phyloP scores from a whole-genome alignment of 106 monocot genomes.

The Dendrobium nobile region DNA sequence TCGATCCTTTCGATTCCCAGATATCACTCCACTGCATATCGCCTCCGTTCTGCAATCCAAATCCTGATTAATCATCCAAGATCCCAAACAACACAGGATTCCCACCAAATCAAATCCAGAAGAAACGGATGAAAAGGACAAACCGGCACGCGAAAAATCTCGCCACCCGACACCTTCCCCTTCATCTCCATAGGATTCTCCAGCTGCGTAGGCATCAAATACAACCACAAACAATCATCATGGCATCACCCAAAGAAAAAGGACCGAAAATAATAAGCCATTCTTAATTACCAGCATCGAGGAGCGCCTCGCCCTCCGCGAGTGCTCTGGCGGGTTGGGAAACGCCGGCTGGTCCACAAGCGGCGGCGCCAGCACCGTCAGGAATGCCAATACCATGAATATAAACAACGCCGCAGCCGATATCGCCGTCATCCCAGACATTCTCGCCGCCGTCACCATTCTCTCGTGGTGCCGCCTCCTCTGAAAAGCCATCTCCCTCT shows the following conservation, averaged over 20 bases:
- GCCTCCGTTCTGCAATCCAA: slow-evolving; percentile 6
- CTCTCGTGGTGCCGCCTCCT: slow-evolving; percentile 6
- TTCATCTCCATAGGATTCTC: slow-evolving; percentile 9
- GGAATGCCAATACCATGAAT: slow-evolving; percentile 3
- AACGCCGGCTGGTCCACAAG: neutral
- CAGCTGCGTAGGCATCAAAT: neutral
- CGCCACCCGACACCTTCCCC: slow-evolving; percentile 8
- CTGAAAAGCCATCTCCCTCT: neutral
- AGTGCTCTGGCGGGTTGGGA: neutral
- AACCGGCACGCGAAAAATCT: slow-evolving; percentile 9
- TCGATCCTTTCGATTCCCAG: slow-evolving; percentile 1
- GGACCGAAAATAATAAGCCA: neutral
- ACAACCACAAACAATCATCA: neutral
- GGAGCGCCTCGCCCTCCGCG: neutral
- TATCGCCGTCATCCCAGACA: neutral
- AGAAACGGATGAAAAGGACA: neutral
- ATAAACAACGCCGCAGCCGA: neutral
- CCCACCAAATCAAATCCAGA: neutral
- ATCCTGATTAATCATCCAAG: neutral
- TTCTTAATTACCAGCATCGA: neutral
- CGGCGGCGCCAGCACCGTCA: neutral
- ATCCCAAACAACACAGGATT: neutral
- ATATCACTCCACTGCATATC: neutral
- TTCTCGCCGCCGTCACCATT: neutral
- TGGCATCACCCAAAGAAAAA: neutral